Conservation (phyloP, 164 flowering plant species). For the Cinnamomum chago region DNA sequence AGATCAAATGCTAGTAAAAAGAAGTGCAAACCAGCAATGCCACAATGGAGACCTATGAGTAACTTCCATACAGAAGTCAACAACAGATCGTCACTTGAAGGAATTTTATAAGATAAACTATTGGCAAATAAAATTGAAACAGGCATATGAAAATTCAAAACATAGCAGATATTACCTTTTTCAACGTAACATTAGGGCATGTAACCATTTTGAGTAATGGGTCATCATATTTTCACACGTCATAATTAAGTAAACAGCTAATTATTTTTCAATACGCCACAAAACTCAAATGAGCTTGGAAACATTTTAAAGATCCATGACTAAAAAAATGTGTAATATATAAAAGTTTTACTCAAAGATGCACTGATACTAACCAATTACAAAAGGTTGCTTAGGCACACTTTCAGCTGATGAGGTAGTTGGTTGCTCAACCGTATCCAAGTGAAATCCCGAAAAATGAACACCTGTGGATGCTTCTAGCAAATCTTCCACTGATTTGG, state of each 20-base stretch:
- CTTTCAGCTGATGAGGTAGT: constrained; percentile 52
- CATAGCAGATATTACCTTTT: no score
- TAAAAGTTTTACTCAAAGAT: neutral
- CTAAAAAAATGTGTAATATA: neutral
- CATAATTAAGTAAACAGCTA: neutral
- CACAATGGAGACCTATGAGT: neutral
- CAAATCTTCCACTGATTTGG: constrained; percentile 63
- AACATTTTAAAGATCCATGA: neutral
- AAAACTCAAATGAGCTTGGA: neutral
- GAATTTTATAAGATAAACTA: neutral
- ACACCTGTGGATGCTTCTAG: constrained; percentile 74
- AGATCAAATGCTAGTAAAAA: no score
- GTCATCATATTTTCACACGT: neutral
- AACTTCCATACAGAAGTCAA: neutral
- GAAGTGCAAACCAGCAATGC: neutral
- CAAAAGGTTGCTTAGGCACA: constrained; percentile 67
- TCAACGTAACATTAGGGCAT: neutral
- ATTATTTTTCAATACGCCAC: neutral
- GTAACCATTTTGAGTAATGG: neutral
- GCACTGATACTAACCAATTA: constrained; percentile 55
- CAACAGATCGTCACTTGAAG: neutral
- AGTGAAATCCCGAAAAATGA: constrained; percentile 90
- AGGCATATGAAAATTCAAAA: no score
- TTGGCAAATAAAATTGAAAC: neutral
- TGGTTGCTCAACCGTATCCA: constrained; percentile 52